Base-by-base conservation (phyloP, 1,284 basidiomycete species). In the Pseudozyma sp. region DNA sequence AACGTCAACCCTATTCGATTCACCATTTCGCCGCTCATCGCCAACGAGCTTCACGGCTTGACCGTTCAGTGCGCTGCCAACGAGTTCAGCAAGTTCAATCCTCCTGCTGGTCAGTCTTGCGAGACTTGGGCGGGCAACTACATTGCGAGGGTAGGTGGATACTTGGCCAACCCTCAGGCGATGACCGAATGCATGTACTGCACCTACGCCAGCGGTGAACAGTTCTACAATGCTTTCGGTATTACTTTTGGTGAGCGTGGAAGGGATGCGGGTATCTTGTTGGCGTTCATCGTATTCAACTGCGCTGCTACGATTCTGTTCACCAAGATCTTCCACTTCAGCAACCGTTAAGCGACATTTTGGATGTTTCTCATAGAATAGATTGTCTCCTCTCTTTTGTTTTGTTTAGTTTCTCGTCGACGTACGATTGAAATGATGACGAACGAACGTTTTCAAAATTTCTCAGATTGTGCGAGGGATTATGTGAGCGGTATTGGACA, bases 11-110 rank as follows among this genome's bases (percentile, higher is more conserved):
- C 78, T 49, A 70, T 80, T 25, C 76, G 76, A 12, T 78, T 65
- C 38, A 64, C 72, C 14, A 76, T 79, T 14, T 70, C 72, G 52
- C 69, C 75, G 19, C 90, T 95, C 87, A 86, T 94, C 58, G 89
- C 92, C 1, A 93, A 91, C 13, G 93, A 92, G 79, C 87, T 97
- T 31, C 89, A 93, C 81, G 92, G 91, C 14, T 87, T 94, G 10
- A 76, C 81, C 0, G 90, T 97, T 60, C 83, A 79, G 39, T 95
- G 94, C 87, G 87, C 88, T 42, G 78, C 86, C 1, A 88, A 89
- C 55, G 93, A 94, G 80, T 93, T 76, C 21, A 57, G 53, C 19
- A 47, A 19, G 21, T 92, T 93, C 87, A 86, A 87, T 65, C 91
- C 93, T 0, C 93, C 93, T 0, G 72, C 87, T 0, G 91, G 91